A percentile compares a stretch with the other conserved stretches of the same genome.
These are phyloP conservation scores for Cordyceps tenuipes DNA, from an alignment of 2,329 filamentous ascomycete species.

Conservation along the genomic window DNA sequence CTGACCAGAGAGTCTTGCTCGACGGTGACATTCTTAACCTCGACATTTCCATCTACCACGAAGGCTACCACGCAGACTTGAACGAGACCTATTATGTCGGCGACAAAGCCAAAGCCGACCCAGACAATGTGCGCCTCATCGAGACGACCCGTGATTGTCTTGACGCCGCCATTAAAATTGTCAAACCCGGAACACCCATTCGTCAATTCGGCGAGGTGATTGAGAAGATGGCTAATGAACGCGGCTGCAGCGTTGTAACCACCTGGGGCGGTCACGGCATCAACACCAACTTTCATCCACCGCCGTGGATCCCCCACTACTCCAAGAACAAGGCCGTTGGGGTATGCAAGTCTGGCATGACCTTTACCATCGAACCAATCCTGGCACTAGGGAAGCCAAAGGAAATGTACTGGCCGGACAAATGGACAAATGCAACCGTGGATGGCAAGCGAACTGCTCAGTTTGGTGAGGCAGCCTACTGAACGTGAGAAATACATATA, in stretches of 20 bases:
- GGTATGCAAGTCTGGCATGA: slow-evolving; percentile 90
- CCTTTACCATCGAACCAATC: slow-evolving; percentile 99
- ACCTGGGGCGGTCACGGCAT: slow-evolving; percentile 96
- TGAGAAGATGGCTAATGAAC: slow-evolving; percentile 83
- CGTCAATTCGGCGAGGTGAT: slow-evolving; percentile 90
- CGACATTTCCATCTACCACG: slow-evolving; percentile 89
- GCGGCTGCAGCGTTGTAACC: slow-evolving; percentile 81
- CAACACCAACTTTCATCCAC: slow-evolving; percentile 86
- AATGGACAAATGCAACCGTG: slow-evolving; percentile 92
- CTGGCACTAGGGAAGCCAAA: slow-evolving; percentile 83
- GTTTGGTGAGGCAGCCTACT: slow-evolving; percentile 55
- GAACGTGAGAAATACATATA: neutral
- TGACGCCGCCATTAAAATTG: slow-evolving; percentile 76
- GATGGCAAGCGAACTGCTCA: slow-evolving; percentile 89
- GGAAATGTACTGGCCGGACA: slow-evolving; percentile 95
- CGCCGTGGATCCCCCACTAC: slow-evolving; percentile 93
- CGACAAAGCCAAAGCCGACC: slow-evolving; percentile 72
- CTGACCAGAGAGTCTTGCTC: slow-evolving; percentile 74
- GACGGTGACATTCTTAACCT: slow-evolving; percentile 98
- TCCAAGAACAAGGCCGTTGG: slow-evolving; percentile 97
- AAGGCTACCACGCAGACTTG: slow-evolving; percentile 89
- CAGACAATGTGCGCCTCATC: slow-evolving; percentile 81
- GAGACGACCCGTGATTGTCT: slow-evolving; percentile 85
- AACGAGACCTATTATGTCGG: slow-evolving; percentile 99
- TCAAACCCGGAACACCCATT: slow-evolving; percentile 89